Percentiles rank a stretch among this genome's conserved stretches.
phyloP scores from a whole-genome alignment of 2,329 filamentous ascomycete genomes.

The Colletotrichum camelliae region DNA sequence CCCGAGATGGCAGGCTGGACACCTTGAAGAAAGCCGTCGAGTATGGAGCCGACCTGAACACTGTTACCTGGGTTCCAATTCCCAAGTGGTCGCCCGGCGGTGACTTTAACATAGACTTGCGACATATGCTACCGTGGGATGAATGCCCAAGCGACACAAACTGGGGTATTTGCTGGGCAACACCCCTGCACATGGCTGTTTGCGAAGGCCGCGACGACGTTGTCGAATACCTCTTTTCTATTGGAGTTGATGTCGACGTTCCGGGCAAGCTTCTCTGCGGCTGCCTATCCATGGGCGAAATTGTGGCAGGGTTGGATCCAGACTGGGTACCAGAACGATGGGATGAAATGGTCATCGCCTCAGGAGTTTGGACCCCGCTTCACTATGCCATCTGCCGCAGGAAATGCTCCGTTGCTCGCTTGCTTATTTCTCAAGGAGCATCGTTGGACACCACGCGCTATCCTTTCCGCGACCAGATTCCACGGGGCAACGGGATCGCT shows the following conservation, averaged over 20 bases:
- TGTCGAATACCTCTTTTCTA: background rate
- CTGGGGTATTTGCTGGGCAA: background rate
- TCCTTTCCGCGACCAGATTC: rapidly evolving
- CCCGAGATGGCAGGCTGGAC: rapidly evolving
- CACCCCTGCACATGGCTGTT: background rate
- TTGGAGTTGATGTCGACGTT: background rate
- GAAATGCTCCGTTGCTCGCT: rapidly evolving
- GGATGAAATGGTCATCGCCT: background rate
- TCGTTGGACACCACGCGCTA: background rate
- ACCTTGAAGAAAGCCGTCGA: background rate
- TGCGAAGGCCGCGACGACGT: background rate
- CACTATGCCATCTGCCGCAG: background rate
- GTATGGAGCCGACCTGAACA: background rate
- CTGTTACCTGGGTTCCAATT: background rate
- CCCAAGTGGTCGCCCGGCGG: background rate
- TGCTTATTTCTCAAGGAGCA: background rate
- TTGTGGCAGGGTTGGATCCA: background rate
- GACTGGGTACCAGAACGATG: background rate
- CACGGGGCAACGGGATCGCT: background rate
- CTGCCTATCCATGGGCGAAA: background rate
- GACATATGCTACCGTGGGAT: background rate
- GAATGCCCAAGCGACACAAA: background rate
- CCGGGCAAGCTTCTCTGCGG: background rate
- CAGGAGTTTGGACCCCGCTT: background rate
- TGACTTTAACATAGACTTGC: rapidly evolving